Evolutionary conservation across 768 basidiomycete species (phyloP).

Genomic region (Ramaria rubella): DNA sequence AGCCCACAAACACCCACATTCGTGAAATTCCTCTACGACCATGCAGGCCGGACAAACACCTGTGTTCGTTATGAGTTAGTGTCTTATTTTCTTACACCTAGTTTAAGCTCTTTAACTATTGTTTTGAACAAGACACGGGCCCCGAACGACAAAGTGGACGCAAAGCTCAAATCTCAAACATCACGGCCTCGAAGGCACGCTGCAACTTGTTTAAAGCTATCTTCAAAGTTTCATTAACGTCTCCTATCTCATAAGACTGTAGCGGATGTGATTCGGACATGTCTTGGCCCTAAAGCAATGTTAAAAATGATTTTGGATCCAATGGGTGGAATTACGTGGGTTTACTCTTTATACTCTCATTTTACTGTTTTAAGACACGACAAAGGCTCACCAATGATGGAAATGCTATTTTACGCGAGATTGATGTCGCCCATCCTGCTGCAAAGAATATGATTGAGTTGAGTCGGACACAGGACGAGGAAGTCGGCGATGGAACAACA

Average conservation of each 20-base stretch:
- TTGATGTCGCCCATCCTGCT: slow-evolving; percentile 97
- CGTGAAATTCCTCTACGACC: background rate
- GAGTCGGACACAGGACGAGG: slow-evolving; percentile 95
- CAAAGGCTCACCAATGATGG: slow-evolving; percentile 92
- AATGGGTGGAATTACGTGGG: slow-evolving; percentile 96
- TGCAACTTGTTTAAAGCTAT: background rate
- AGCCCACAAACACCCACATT: background rate
- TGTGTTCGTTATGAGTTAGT: slow-evolving; percentile 77
- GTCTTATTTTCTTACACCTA: background rate
- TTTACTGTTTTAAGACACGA: slow-evolving; percentile 1
- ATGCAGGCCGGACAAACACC: slow-evolving; percentile 53
- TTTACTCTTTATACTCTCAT: slow-evolving; percentile 4
- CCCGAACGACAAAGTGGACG: slow-evolving; percentile 91
- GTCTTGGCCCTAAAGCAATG: slow-evolving; percentile 97
- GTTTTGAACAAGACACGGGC: slow-evolving; percentile 60
- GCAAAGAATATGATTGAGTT: slow-evolving; percentile 99
- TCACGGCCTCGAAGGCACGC: slow-evolving; percentile 91
- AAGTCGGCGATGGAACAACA: slow-evolving; percentile 97
- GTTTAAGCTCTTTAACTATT: background rate
- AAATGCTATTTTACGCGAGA: slow-evolving; percentile 97
- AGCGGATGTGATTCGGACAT: slow-evolving; percentile 96
- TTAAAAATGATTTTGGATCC: slow-evolving; percentile 99
- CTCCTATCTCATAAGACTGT: slow-evolving; percentile 59
- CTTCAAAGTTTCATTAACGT: background rate
- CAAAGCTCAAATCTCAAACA: slow-evolving; percentile 95